Evolutionary conservation across 495 filamentous ascomycete genomes (phyloP), one percentile per base, ranked within the genome.

Genomic region (Penicillium dipodomyicola): DNA sequence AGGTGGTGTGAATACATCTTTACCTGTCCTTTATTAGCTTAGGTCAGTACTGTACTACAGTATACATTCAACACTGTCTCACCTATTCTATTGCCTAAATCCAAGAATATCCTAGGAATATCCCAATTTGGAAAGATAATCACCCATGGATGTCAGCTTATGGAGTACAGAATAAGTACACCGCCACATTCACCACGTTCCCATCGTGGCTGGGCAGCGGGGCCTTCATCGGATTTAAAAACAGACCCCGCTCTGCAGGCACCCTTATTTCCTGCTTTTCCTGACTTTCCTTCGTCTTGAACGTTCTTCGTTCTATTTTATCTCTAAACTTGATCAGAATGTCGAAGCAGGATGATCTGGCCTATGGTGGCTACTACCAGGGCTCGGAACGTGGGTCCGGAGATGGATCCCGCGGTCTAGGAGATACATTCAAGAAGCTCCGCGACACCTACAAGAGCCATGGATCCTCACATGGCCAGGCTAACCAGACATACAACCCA

Each of bases 321-420:
- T 52, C 5, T 41, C 15, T 39, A 37, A 39, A 14, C 19, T 54
- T 46, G 29, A 39, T 19, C 49, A 41, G 42, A 35, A 80, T 80
- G 77, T 77, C 77, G 29, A 57, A 72, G 20, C 63, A 64, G 42
- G 75, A 83, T 60, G 80, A 84, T 58, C 62, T 85, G 65, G 82
- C 82, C 44, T 85, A 85, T 63, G 82, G 82, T 65, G 75, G 77
- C 17, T 82, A 82, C 54, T 74, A 81, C 58, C 65, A 68, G 29
- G 37, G 23, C 25, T 54, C 65, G 30, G 52, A 67, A 49, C 59
- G 66, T 25, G 67, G 71, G 19, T 60, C 67, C 42, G 48, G 54
- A 39, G 67, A 77, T 29, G 67, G 68, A 37, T 72, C 79, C 22
- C 65, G 81, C 39, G 80, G 82, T n/a, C 67, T 85, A 27, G 76